Evolutionary conservation across 305 asterid species (phyloP).

Genomic region (Fraxinus greggii): DNA sequence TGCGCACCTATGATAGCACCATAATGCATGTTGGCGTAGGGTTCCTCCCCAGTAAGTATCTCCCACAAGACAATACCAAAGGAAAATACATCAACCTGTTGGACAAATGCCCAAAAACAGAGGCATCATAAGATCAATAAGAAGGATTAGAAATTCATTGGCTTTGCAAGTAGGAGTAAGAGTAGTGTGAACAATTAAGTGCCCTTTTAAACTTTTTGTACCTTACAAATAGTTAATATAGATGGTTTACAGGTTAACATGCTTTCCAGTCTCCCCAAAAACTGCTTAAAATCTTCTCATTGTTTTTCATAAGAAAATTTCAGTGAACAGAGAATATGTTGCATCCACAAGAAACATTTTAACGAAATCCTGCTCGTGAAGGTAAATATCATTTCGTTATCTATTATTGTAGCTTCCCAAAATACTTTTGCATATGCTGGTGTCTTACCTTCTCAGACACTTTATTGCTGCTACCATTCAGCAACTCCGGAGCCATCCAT

Average conservation of each 20-base stretch:
- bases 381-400: slow-evolving; percentile 14
- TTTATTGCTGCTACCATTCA: slow-evolving; percentile 77
- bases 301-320: slow-evolving; percentile 10
- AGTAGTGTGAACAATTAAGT: not conserved
- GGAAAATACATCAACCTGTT: slow-evolving; percentile 82
- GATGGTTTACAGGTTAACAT: slow-evolving; percentile 8
- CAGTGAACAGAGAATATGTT: not conserved
- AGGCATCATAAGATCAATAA: not conserved
- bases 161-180: not conserved
- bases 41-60: slow-evolving; percentile 90
- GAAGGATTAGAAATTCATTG: slow-evolving; percentile 16
- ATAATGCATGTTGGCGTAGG: slow-evolving; percentile 84
- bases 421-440: slow-evolving; percentile 3
- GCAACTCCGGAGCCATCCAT: slow-evolving; percentile 95
- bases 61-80: slow-evolving; percentile 90
- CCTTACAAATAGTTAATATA: slow-evolving; percentile 2
- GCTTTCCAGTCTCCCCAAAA: not conserved
- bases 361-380: not conserved
- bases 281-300: slow-evolving; percentile 5
- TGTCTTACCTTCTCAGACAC: slow-evolving; percentile 76
- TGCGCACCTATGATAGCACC: slow-evolving; percentile 80
- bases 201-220: slow-evolving; percentile 9
- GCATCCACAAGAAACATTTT: slow-evolving; percentile 1
- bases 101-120: slow-evolving; percentile 26
- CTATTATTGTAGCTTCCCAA: slow-evolving; percentile 13